Conservation (phyloP, 345 rosid genomes). For the Turnera subulata region DNA sequence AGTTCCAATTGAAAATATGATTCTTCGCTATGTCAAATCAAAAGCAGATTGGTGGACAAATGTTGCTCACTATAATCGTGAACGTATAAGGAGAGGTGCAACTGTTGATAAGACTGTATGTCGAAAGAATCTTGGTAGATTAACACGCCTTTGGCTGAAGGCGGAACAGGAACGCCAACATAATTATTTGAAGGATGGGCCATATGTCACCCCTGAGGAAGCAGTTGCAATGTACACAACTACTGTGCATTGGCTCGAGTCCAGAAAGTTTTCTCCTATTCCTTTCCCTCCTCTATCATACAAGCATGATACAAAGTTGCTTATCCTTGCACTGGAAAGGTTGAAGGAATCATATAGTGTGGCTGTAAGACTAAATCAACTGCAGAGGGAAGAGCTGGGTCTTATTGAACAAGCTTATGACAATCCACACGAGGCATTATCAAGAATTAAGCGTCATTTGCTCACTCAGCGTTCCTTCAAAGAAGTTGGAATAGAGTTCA, state of each 20-base stretch:
- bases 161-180: constrained; percentile 99
- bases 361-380: constrained; percentile 96
- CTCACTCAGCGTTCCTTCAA: constrained; percentile 99
- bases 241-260: constrained; percentile 98
- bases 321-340: constrained; percentile 96
- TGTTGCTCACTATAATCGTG: constrained; percentile 98
- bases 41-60: constrained; percentile 99
- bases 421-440: constrained; percentile 96
- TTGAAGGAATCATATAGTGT: constrained; percentile 98
- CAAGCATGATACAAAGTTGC: constrained; percentile 97
- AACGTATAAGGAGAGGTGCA: constrained; percentile 98
- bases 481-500: constrained; percentile 99
- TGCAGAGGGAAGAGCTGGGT: constrained; percentile 98
- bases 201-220: constrained; percentile 98
- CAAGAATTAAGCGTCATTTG: constrained; percentile 96
- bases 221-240: constrained; percentile 98
- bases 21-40: constrained; percentile 94
- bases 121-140: constrained; percentile 89
- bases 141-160: constrained; percentile 99
- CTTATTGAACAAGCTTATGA: constrained; percentile 99
- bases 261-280: constrained; percentile 94
- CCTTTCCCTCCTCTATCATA: constrained; percentile 98
- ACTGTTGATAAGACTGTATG: constrained; percentile 99
- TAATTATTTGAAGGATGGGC: constrained; percentile 98
- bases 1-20: constrained; percentile 98